Percentiles rank a stretch among this genome's conserved stretches.
phyloP scores from a whole-genome alignment of 495 filamentous ascomycete species.

The Lepraria neglecta region DNA sequence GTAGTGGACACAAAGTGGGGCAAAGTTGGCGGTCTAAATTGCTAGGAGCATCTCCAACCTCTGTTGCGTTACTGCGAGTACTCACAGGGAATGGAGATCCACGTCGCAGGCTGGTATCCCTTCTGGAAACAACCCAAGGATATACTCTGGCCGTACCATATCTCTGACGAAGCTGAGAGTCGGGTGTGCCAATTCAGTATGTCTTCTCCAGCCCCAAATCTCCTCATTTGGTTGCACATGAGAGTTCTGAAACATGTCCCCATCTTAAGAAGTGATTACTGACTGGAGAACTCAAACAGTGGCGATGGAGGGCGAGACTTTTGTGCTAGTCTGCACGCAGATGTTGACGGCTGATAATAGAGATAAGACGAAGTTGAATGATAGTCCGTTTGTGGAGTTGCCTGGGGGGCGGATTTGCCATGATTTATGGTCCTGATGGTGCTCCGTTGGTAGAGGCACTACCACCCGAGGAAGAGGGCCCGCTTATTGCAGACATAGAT shows the following conservation, averaged over 20 bases:
- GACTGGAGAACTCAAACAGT: constrained; percentile 22
- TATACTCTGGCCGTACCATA: constrained; percentile 32
- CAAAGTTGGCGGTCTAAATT: neutral
- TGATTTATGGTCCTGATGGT: constrained; percentile 35
- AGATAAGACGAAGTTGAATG: constrained; percentile 25
- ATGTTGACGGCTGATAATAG: constrained; percentile 21
- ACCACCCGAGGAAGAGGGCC: constrained; percentile 27
- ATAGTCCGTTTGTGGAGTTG: constrained; percentile 25
- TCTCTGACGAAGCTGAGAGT: neutral
- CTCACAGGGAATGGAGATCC: neutral
- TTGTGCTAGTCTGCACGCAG: constrained; percentile 28
- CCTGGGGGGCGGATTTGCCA: constrained; percentile 31
- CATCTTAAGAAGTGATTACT: too few relatives aligned
- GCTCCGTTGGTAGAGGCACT: constrained; percentile 26
- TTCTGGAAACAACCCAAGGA: neutral
- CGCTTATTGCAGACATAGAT: constrained; percentile 35
- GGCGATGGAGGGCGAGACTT: constrained; percentile 19
- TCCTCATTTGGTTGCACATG: too few relatives aligned
- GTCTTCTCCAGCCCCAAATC: too few relatives aligned
- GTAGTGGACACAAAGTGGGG: neutral
- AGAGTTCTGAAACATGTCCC: too few relatives aligned
- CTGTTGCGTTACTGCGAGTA: neutral
- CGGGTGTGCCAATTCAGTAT: too few relatives aligned
- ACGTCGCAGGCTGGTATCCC: neutral
- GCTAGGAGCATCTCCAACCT: neutral